These are phyloP conservation scores for Cladophialophora psammophila DNA, from an alignment of 2,329 filamentous ascomycete genomes.

Conservation along the genomic window DNA sequence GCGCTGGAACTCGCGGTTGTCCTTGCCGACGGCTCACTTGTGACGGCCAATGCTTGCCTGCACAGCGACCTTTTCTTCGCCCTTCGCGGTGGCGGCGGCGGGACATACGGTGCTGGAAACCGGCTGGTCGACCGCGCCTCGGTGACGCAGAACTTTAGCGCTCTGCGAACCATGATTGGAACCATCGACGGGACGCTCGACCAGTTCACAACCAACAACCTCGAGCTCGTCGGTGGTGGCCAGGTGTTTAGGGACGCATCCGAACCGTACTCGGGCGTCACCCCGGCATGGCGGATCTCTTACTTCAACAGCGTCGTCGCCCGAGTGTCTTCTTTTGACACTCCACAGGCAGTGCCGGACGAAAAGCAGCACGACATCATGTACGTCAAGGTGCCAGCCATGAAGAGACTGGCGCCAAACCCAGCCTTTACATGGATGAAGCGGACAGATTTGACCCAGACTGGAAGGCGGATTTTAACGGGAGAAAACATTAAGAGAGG, in stretches of 20 bases:
- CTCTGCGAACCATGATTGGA: conserved; percentile 37
- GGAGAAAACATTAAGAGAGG: conserved; percentile 18
- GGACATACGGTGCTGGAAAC: conserved; percentile 53
- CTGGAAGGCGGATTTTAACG: conserved; percentile 31
- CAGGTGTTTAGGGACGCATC: conserved; percentile 48
- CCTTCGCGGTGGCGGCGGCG: conserved; percentile 62
- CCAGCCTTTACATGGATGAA: too few species aligned
- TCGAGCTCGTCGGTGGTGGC: conserved; percentile 50
- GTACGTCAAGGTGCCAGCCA: conserved; percentile 44
- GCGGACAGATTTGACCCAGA: conserved; percentile 28
- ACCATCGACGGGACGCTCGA: conserved; percentile 40
- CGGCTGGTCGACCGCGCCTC: conserved; percentile 41
- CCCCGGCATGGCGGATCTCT: conserved; percentile 61
- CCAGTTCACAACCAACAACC: conserved; percentile 44
- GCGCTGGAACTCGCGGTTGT: conserved; percentile 43
- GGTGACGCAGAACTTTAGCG: conserved; percentile 38
- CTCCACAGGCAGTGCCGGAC: conserved; percentile 27
- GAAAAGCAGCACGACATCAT: conserved; percentile 44
- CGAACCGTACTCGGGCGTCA: conserved; percentile 56
- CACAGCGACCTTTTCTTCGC: conserved; percentile 58
- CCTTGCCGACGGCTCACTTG: conserved; percentile 36
- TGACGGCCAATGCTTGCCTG: conserved; percentile 31
- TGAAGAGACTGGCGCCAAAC: conserved; percentile 46
- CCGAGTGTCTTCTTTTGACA: conserved; percentile 38
- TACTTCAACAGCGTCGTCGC: conserved; percentile 46